Base-by-base conservation (phyloP, 2,329 filamentous ascomycete genomes). In the Penicillium sp. region DNA sequence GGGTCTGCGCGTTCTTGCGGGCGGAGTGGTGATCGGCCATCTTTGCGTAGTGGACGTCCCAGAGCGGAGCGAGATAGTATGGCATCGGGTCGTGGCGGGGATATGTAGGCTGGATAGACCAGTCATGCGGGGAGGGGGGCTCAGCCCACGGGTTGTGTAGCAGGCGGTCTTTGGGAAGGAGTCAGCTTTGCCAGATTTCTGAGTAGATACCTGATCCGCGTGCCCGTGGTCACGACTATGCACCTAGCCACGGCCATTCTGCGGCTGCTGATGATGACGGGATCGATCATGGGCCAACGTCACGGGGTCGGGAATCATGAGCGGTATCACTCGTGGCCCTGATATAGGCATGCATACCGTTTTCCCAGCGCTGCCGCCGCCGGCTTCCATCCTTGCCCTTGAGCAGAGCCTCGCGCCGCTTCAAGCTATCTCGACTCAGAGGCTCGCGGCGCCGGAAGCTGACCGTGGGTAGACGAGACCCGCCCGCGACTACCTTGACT, bases 381-480 rank as follows among this genome's bases (percentile, higher is more conserved):
- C 94, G 86, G 69, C 87, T 94, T 37, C 94, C 94, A 76, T 97
- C 92, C 67, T 96, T 96, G 58, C 94, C 94, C 79, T 92, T 96
- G 35, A 95, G 81, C 54, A 96, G 73, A 2, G 88, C 86, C 65
- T 96, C 92, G 17, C 93, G 87, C 54, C 85, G 78, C 70, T 86
- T 87, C 69, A 86, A 69, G 67, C 85, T 88, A 68, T 89, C 87
- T 53, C 86, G 83, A 37, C 84, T 80, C 48, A 86, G 69, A 5
- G 83, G 81, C 68, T 83, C 82, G 60, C 82, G 82, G 43, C 90
- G 73, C 63, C 80, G 78, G 64, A 74, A 81, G 69, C 70, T 81
- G 77, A 68, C 76, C 63, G 63, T 77, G 67, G 67, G 72, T 15
- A 66, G 64, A 41, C 63, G 69, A 38, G 61, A 63, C 60, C 72